phyloP scores from a whole-genome alignment of 176 grass and related monocot genomes.

The Elymus sibiricus region DNA sequence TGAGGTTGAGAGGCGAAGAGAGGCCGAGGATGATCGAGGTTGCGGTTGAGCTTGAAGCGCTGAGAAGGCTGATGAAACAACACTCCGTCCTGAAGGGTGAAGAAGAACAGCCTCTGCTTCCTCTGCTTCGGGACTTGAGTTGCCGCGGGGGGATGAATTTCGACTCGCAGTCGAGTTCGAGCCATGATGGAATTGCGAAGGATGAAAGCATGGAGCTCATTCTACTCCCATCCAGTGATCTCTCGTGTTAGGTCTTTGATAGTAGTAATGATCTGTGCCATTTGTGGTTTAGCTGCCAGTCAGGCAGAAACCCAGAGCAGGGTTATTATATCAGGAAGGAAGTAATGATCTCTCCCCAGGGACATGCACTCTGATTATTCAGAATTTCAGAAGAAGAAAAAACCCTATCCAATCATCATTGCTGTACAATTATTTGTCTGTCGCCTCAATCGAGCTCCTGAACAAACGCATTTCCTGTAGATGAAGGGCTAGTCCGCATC shows the following conservation, averaged over 20 bases:
- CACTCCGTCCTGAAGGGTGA: not conserved
- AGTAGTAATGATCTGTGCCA: not conserved
- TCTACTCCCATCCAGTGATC: not conserved
- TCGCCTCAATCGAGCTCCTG: too few relatives aligned
- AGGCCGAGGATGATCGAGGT: constrained; percentile 24
- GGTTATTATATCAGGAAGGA: too few relatives aligned
- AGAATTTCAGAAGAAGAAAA: too few relatives aligned
- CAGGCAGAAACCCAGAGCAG: not conserved
- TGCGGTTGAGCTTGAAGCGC: not conserved
- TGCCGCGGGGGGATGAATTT: not conserved
- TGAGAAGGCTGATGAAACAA: constrained; percentile 10
- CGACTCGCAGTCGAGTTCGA: not conserved
- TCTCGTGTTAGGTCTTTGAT: not conserved
- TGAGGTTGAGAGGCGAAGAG: constrained; percentile 33
- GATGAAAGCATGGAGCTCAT: constrained; percentile 20
- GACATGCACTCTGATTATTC: too few relatives aligned
- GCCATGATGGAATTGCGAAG: not conserved
- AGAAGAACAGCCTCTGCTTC: not conserved
- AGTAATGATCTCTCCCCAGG: too few relatives aligned
- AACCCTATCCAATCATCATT: too few relatives aligned
- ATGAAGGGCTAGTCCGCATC: too few relatives aligned
- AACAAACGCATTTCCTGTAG: too few relatives aligned
- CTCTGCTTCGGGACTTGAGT: not conserved
- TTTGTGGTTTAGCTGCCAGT: not conserved
- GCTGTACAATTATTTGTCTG: too few relatives aligned